Evolutionary conservation across 2,329 filamentous ascomycete species (phyloP).

Genomic region (Phialemoniopsis sp.): DNA sequence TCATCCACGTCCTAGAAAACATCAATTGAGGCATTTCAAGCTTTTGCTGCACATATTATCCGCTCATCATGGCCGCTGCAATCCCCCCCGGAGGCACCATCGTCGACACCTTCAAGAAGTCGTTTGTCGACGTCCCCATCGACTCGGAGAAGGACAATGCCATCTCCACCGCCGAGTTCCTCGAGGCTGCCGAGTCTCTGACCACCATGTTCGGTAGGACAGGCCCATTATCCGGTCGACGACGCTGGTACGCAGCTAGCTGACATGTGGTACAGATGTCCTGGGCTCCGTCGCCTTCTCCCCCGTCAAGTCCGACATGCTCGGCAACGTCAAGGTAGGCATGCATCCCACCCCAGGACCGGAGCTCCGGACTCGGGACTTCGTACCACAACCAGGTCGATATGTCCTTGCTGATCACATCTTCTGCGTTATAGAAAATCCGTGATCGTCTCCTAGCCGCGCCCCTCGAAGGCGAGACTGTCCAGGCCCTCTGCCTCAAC

Average conservation of each 20-base stretch:
- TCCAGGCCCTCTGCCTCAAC: slow-evolving; percentile 81
- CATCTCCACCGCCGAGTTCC: slow-evolving; percentile 80
- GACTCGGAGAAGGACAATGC: slow-evolving; percentile 70
- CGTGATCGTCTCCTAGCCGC: slow-evolving; percentile 75
- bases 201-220: slow-evolving; percentile 77
- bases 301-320: slow-evolving; percentile 87
- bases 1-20: too few species aligned
- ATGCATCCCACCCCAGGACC: too few species aligned
- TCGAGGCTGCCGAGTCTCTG: slow-evolving; percentile 84
- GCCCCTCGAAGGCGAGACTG: slow-evolving; percentile 72
- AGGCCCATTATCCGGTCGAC: background rate
- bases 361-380: too few species aligned
- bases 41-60: slow-evolving; percentile 12
- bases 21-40: background rate
- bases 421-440: slow-evolving; percentile 64
- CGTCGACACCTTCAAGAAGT: slow-evolving; percentile 79
- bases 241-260: background rate
- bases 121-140: slow-evolving; percentile 79
- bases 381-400: too few species aligned
- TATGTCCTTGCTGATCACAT: background rate
- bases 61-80: slow-evolving; percentile 43
- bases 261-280: slow-evolving; percentile 39
- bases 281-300: slow-evolving; percentile 73
- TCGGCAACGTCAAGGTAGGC: slow-evolving; percentile 82
- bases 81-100: slow-evolving; percentile 69